phyloP scores from a whole-genome alignment of 805 yeast species.

The Hanseniaspora pseudoguilliermondii region DNA sequence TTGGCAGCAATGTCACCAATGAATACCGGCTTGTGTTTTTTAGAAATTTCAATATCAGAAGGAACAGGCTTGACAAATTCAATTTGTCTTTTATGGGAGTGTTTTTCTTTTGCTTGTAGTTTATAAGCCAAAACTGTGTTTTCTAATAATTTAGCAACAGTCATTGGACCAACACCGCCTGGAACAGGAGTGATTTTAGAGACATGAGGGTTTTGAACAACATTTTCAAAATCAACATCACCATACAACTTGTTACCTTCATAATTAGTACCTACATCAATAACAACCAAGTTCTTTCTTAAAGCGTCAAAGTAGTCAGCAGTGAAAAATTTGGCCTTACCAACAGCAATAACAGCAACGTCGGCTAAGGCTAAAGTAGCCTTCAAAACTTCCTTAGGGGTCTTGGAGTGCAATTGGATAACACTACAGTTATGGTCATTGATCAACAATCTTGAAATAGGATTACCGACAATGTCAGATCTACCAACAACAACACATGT shows the following conservation, averaged over 20 bases:
- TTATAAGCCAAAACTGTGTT: conserved; percentile 57
- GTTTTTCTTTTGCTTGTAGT: conserved; percentile 3
- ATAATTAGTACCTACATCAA: conserved; percentile 76
- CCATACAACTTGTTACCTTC: conserved; percentile 65
- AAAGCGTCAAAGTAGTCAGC: conserved; percentile 56
- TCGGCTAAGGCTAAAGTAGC: conserved; percentile 57
- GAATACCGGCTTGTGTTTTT: conserved; percentile 61
- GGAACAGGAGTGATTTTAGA: conserved; percentile 72
- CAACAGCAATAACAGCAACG: conserved; percentile 71
- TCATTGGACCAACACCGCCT: conserved; percentile 90
- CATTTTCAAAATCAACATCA: conserved; percentile 55
- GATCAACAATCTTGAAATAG: conserved; percentile 72
- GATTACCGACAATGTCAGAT: conserved; percentile 91
- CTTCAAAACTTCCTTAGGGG: conserved; percentile 40
- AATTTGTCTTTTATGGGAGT: conserved; percentile 29
- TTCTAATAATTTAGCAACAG: conserved; percentile 67
- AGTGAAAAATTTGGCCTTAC: conserved; percentile 54
- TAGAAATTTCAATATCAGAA: conserved; percentile 65
- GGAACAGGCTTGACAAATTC: conserved; percentile 57
- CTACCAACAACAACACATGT: conserved; percentile 87
- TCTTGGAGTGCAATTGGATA: conserved; percentile 68
- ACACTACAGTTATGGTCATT: conserved; percentile 68
- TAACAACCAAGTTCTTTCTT: conserved; percentile 46
- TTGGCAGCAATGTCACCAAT: conserved; percentile 57
- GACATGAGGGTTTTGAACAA: conserved; percentile 24